phyloP scores from a whole-genome alignment of 768 basidiomycete species.

The Pisolithus orientalis region DNA sequence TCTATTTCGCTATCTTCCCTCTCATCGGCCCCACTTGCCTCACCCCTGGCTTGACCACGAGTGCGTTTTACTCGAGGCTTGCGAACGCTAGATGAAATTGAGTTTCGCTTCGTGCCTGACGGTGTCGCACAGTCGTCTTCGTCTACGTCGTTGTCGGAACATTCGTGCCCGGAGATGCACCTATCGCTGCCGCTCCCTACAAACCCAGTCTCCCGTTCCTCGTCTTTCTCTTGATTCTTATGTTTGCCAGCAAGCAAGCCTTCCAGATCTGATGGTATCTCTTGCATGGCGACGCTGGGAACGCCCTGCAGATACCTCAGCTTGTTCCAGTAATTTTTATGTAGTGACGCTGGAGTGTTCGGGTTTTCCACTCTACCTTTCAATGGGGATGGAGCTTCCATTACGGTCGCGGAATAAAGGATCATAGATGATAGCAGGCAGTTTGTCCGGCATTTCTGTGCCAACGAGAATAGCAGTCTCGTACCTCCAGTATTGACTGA shows the following conservation, averaged over 20 bases:
- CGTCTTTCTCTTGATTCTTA: slow-evolving; percentile 56
- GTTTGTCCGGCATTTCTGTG: slow-evolving; percentile 72
- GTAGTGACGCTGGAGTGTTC: slow-evolving; percentile 76
- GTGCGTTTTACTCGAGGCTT: slow-evolving; percentile 16
- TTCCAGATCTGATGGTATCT: slow-evolving; percentile 88
- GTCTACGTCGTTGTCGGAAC: slow-evolving; percentile 66
- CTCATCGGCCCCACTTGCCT: slow-evolving; percentile 22
- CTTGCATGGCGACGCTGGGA: slow-evolving; percentile 92
- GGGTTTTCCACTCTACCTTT: slow-evolving; percentile 90
- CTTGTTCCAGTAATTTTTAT: slow-evolving; percentile 85
- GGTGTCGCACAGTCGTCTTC: slow-evolving; percentile 33
- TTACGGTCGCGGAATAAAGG: slow-evolving; percentile 84
- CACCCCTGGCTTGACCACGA: slow-evolving; percentile 27
- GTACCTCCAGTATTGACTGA: slow-evolving; percentile 98
- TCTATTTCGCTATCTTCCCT: slow-evolving; percentile 35
- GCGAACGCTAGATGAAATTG: neutral
- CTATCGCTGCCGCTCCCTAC: slow-evolving; percentile 51
- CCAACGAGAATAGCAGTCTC: slow-evolving; percentile 93
- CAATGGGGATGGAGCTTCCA: slow-evolving; percentile 93
- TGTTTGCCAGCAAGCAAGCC: slow-evolving; percentile 72
- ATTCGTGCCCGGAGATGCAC: slow-evolving; percentile 56
- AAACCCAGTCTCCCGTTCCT: slow-evolving; percentile 52
- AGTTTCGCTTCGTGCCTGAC: slow-evolving; percentile 9
- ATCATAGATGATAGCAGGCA: slow-evolving; percentile 87
- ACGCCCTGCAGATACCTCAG: slow-evolving; percentile 90